These are phyloP conservation scores for Endocarpon pusillum DNA, from an alignment of 495 filamentous ascomycete species.

Conservation along the genomic window DNA sequence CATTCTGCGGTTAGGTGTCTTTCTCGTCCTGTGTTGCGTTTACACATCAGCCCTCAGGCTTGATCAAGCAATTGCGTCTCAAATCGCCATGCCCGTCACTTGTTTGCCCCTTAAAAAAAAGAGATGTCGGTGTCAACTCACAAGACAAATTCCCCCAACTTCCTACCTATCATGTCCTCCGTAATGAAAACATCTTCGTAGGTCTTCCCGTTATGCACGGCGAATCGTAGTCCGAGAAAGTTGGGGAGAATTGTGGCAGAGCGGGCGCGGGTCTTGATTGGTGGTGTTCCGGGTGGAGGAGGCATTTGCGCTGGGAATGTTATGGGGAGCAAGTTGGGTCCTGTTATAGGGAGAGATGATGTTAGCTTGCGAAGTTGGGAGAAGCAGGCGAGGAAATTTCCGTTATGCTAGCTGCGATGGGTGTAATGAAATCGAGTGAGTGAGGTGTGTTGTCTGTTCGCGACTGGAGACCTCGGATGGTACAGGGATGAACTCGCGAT, in stretches of 20 bases:
- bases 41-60: no score
- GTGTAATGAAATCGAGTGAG: no score
- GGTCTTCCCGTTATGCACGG: slow-evolving; percentile 87
- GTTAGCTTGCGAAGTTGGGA: slow-evolving; percentile 8
- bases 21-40: no score
- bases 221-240: slow-evolving; percentile 86
- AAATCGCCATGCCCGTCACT: no score
- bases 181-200: slow-evolving; percentile 81
- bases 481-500: no score
- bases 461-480: no score
- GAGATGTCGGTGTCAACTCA: slow-evolving; percentile 42
- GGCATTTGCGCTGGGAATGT: slow-evolving; percentile 25
- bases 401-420: neutral
- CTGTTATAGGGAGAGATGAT: slow-evolving; percentile 11
- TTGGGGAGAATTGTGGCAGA: slow-evolving; percentile 87
- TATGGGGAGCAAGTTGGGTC: slow-evolving; percentile 37
- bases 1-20: no score
- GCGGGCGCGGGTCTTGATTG: slow-evolving; percentile 79
- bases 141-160: slow-evolving; percentile 87
- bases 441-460: neutral
- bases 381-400: neutral
- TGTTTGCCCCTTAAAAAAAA: slow-evolving; percentile 1
- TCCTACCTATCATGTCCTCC: slow-evolving; percentile 97
- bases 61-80: no score
- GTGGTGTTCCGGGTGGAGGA: slow-evolving; percentile 43